Evolutionary conservation across 768 basidiomycete genomes (phyloP).

Genomic region (Mycena olivaceomarginata): DNA sequence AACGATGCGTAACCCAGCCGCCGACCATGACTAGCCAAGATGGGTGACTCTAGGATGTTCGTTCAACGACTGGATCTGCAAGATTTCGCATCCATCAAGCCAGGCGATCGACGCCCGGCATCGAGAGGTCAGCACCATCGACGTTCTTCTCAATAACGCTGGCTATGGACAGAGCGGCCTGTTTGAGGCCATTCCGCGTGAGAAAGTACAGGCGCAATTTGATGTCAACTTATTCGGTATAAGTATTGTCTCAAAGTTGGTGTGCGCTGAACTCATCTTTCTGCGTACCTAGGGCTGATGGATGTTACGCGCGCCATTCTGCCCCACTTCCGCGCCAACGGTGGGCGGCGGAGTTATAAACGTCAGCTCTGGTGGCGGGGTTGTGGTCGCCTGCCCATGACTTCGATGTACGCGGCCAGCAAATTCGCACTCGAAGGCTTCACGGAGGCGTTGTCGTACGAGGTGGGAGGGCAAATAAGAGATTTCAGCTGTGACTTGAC

Average conservation of each 20-base stretch:
- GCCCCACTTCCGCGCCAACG: slow-evolving; percentile 46
- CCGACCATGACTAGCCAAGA: slow-evolving; percentile 24
- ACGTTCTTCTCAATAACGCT: slow-evolving; percentile 49
- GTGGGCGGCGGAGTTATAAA: slow-evolving; percentile 46
- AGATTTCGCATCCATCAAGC: slow-evolving; percentile 39
- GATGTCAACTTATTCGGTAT: slow-evolving; percentile 48
- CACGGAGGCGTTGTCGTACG: slow-evolving; percentile 47
- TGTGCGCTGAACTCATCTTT: background rate
- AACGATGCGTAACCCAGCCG: slow-evolving; percentile 44
- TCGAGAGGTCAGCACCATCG: slow-evolving; percentile 37
- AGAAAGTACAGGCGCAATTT: slow-evolving; percentile 46
- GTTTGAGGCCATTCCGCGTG: slow-evolving; percentile 47
- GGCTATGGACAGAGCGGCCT: slow-evolving; percentile 46
- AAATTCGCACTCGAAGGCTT: slow-evolving; percentile 51
- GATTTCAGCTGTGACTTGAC: background rate
- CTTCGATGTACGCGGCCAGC: slow-evolving; percentile 46
- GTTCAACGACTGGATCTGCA: slow-evolving; percentile 43
- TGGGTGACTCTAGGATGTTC: slow-evolving; percentile 37
- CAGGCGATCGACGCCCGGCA: slow-evolving; percentile 40
- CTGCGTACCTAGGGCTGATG: slow-evolving; percentile 41
- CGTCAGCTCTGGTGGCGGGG: slow-evolving; percentile 46
- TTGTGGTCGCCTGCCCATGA: slow-evolving; percentile 44
- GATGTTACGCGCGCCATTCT: slow-evolving; percentile 47
- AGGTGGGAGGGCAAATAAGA: background rate
- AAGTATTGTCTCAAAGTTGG: background rate